Conservation (phyloP, 176 grass and related monocot genomes). For the Zea luxurians region DNA sequence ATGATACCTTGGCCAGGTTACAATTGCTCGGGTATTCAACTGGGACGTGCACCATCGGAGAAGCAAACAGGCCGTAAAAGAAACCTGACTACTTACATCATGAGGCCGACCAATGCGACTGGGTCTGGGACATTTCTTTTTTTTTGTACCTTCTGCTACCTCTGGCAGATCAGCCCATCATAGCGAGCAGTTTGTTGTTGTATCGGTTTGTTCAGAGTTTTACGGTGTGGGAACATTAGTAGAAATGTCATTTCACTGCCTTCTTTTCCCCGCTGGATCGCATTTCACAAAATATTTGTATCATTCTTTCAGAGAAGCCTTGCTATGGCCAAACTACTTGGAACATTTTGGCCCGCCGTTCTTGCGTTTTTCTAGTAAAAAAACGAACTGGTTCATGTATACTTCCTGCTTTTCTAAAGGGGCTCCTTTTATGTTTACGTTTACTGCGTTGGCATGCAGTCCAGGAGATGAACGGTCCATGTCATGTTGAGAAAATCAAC, state of each 20-base stretch:
- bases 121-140: neutral
- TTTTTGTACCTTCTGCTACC: conserved; percentile 33
- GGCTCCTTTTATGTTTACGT: too few relatives aligned
- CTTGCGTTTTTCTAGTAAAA: too few relatives aligned
- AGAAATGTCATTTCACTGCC: conserved; percentile 25
- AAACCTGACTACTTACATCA: conserved; percentile 43
- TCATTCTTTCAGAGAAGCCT: too few relatives aligned
- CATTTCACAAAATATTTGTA: too few relatives aligned
- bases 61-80: conserved; percentile 64
- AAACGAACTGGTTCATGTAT: too few relatives aligned
- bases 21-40: conserved; percentile 89
- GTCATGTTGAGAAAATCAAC: too few relatives aligned
- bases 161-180: conserved; percentile 18
- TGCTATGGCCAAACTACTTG: too few relatives aligned
- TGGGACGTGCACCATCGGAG: conserved; percentile 98
- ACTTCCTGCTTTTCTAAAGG: too few relatives aligned
- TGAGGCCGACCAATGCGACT: conserved; percentile 10
- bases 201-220: conserved; percentile 7
- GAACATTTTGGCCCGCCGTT: too few relatives aligned
- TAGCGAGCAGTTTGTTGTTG: conserved; percentile 12
- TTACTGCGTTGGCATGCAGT: too few relatives aligned
- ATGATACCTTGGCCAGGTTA: conserved; percentile 55
- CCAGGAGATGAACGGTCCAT: too few relatives aligned
- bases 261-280: conserved; percentile 8
- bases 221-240: conserved; percentile 54